Evolutionary conservation across 257 asterid genomes (phyloP).

Genomic region (Cynanchum wilfordii): DNA sequence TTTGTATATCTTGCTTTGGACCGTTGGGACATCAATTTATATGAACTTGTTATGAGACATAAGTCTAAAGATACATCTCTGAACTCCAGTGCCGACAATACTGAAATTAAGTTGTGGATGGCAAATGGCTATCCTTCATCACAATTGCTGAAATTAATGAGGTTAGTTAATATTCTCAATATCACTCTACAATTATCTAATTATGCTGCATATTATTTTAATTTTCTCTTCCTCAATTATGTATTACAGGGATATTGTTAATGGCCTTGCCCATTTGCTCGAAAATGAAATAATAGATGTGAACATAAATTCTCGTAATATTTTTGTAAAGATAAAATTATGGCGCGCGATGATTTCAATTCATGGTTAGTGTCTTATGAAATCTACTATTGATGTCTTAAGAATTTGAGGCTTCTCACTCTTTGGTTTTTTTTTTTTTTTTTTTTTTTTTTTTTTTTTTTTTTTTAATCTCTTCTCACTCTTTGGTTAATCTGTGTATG

Average conservation of each 20-base stretch:
- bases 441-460: too few species aligned
- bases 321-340: slow-evolving; percentile 51
- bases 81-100: slow-evolving; percentile 22
- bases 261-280: slow-evolving; percentile 77
- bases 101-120: slow-evolving; percentile 58
- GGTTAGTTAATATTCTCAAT: slow-evolving; percentile 31
- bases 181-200: neutral
- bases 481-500: neutral
- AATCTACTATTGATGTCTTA: neutral
- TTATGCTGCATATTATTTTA: too few species aligned
- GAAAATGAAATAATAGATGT: slow-evolving; percentile 84
- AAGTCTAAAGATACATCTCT: slow-evolving; percentile 19
- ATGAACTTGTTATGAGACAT: slow-evolving; percentile 45
- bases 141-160: slow-evolving; percentile 56
- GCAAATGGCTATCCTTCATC: slow-evolving; percentile 64
- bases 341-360: slow-evolving; percentile 68
- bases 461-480: too few species aligned
- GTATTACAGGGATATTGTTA: slow-evolving; percentile 60
- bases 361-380: slow-evolving; percentile 45
- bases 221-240: slow-evolving; percentile 2
- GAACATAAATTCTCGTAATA: slow-evolving; percentile 82
- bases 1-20: too few species aligned
- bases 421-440: too few species aligned
- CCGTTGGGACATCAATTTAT: slow-evolving; percentile 64
- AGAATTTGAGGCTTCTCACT: too few species aligned